Evolutionary conservation across 345 rosid species (phyloP).

Genomic region (Erysimum cheiranthoides): DNA sequence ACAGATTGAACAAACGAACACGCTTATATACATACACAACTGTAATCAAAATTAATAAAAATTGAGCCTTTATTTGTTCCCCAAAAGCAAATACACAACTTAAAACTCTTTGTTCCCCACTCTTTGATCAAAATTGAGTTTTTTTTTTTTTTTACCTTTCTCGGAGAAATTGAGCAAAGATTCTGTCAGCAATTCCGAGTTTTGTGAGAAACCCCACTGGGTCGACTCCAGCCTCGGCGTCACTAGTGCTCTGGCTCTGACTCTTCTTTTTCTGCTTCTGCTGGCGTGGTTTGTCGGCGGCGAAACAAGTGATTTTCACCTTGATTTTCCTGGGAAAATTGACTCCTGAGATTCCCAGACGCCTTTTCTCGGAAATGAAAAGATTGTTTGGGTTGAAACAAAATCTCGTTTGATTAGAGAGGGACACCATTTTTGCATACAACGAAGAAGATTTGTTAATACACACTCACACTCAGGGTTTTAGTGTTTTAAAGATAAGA

Average conservation of each 20-base stretch:
- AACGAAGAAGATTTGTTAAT: neutral
- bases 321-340: slow-evolving; percentile 45
- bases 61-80: neutral
- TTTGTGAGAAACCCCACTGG: slow-evolving; percentile 58
- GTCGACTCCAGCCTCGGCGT: slow-evolving; percentile 43
- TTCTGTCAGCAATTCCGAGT: slow-evolving; percentile 76
- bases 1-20: slow-evolving; percentile 38
- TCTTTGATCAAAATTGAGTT: neutral
- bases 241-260: slow-evolving; percentile 36
- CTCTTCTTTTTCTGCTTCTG: slow-evolving; percentile 41
- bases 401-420: slow-evolving; percentile 41
- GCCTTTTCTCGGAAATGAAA: slow-evolving; percentile 16
- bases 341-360: slow-evolving; percentile 30
- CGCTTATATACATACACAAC: neutral
- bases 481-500: slow-evolving; percentile 32
- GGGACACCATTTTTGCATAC: slow-evolving; percentile 41
- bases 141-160: slow-evolving; percentile 64
- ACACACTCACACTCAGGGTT: slow-evolving; percentile 35
- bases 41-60: neutral
- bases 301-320: slow-evolving; percentile 38
- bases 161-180: slow-evolving; percentile 84
- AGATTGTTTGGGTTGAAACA: slow-evolving; percentile 41
- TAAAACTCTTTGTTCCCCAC: neutral
- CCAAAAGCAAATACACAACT: neutral
- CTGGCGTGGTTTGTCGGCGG: slow-evolving; percentile 45